Percentiles rank a stretch among this genome's conserved stretches.
These are phyloP conservation scores for Fragaria vesca DNA, from an alignment of 306 rosid genomes.

Conservation along the genomic window DNA sequence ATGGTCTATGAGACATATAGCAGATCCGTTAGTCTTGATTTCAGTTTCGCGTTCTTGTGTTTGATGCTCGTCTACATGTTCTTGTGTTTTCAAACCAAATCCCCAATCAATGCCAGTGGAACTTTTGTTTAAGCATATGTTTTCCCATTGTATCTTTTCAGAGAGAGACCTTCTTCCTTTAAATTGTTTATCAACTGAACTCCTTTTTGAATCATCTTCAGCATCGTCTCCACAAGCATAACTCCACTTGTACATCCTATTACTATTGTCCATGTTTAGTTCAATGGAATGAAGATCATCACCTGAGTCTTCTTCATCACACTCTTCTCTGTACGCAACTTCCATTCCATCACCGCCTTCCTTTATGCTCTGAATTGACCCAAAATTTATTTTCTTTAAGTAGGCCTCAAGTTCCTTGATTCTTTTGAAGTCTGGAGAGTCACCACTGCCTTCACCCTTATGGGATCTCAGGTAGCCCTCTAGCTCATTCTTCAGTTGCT, in stretches of 20 bases:
- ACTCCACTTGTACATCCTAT: slow-evolving; percentile 63
- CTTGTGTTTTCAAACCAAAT: slow-evolving; percentile 41
- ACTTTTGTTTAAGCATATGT: slow-evolving; percentile 72
- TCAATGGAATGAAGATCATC: slow-evolving; percentile 93
- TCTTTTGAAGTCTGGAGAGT: slow-evolving; percentile 40
- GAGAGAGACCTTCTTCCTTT: slow-evolving; percentile 63
- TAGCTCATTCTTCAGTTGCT: slow-evolving; percentile 60
- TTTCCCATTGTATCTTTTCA: slow-evolving; percentile 90
- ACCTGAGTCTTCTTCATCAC: slow-evolving; percentile 50
- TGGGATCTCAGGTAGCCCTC: slow-evolving; percentile 55
- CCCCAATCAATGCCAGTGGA: slow-evolving; percentile 48
- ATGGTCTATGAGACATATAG: slow-evolving; percentile 31
- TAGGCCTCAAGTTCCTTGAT: slow-evolving; percentile 70
- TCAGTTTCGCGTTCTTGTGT: slow-evolving; percentile 42
- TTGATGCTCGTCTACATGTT: slow-evolving; percentile 40
- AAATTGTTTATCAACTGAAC: slow-evolving; percentile 57
- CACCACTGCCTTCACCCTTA: slow-evolving; percentile 32
- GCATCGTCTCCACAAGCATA: slow-evolving; percentile 42
- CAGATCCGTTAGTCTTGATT: slow-evolving; percentile 35
- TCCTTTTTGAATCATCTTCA: slow-evolving; percentile 43
- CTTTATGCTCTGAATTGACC: slow-evolving; percentile 37
- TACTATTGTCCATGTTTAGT: slow-evolving; percentile 67
- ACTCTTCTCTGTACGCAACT: slow-evolving; percentile 35
- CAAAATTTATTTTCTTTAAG: slow-evolving; percentile 52
- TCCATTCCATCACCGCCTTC: slow-evolving; percentile 34